These are phyloP conservation scores for Theobroma cacao DNA, from an alignment of 345 rosid genomes.

Conservation along the genomic window DNA sequence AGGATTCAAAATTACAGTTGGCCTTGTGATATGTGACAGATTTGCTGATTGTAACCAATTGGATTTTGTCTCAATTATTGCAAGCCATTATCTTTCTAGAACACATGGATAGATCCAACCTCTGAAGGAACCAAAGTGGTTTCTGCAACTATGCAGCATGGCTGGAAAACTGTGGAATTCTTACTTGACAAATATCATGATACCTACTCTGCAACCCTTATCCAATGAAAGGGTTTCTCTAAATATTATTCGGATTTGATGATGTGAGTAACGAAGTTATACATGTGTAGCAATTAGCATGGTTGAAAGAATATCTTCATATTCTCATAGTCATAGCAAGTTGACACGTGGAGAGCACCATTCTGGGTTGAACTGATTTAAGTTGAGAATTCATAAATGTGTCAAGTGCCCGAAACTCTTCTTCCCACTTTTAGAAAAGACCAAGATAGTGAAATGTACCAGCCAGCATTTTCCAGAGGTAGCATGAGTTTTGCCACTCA, in stretches of 20 bases:
- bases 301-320: neutral
- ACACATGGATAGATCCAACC: neutral
- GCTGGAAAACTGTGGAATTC: no score
- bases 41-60: neutral
- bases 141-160: no score
- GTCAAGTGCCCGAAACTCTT: neutral
- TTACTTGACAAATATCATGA: no score
- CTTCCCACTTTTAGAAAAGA: neutral
- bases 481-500: neutral
- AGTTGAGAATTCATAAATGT: neutral
- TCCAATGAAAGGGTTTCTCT: neutral
- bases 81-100: neutral
- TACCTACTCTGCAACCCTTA: neutral
- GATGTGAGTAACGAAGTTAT: neutral
- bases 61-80: no score
- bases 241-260: neutral
- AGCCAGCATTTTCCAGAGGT: neutral
- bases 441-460: slow-evolving; percentile 4
- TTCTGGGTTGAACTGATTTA: neutral
- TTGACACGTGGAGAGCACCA: neutral
- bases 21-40: neutral
- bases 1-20: neutral
- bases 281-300: neutral
- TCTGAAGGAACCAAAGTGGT: neutral
- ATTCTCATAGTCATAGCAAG: neutral